Evolutionary conservation across 768 basidiomycete species (phyloP).

Genomic region (Inosperma sp.): DNA sequence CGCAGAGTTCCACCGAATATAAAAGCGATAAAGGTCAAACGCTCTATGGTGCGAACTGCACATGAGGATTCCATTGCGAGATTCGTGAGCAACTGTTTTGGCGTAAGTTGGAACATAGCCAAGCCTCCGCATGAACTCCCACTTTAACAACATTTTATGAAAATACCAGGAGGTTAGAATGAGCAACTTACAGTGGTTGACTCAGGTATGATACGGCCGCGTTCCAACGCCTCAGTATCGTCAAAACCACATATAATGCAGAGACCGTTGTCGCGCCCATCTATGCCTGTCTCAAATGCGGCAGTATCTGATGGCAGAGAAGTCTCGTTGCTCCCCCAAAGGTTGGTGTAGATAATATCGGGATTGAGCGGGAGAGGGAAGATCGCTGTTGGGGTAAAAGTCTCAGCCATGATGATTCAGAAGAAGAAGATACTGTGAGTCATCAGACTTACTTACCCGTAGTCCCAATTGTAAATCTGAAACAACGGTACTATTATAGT

Average conservation of each 20-base stretch:
- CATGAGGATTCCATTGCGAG: conserved; percentile 5
- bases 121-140: conserved; percentile 1
- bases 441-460: too few species aligned
- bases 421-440: too few species aligned
- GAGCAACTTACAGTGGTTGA: neutral
- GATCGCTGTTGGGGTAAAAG: conserved; percentile 40
- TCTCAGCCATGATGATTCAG: too few species aligned
- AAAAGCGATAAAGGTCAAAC: neutral
- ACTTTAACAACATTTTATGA: conserved; percentile 5
- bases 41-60: neutral
- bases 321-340: neutral
- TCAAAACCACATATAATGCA: neutral
- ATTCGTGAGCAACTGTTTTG: conserved; percentile 3
- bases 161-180: neutral
- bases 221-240: neutral
- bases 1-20: conserved; percentile 6
- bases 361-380: neutral
- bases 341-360: neutral
- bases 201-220: too few species aligned
- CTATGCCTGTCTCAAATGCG: conserved; percentile 5
- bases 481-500: too few species aligned
- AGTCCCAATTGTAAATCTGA: too few species aligned
- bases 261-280: conserved; percentile 3
- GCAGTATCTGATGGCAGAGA: neutral
- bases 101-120: neutral